Percentiles rank a stretch among this genome's conserved stretches.
Evolutionary conservation across 371 early-diverging fungal genomes (phyloP).

Genomic region (Mortierella sp.): DNA sequence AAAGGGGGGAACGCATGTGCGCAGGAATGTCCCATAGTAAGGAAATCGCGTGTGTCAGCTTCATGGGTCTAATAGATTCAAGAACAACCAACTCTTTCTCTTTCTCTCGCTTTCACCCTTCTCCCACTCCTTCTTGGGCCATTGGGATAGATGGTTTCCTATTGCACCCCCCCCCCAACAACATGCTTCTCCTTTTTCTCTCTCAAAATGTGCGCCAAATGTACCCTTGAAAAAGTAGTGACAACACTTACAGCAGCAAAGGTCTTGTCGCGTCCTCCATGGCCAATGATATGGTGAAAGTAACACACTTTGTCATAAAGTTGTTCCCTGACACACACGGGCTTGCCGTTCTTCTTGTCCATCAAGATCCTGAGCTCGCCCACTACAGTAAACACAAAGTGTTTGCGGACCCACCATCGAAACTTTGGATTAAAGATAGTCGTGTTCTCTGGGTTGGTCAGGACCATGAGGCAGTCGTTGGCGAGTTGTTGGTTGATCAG

Average conservation of each 20-base stretch:
- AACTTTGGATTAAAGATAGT: constrained; percentile 53
- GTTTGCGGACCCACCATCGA: constrained; percentile 53
- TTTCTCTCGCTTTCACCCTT: neutral
- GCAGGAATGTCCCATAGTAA: no score
- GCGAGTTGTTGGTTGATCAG: constrained; percentile 52
- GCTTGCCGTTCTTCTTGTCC: constrained; percentile 54
- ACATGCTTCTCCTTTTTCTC: no score
- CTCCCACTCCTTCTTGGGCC: neutral
- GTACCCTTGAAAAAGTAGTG: no score
- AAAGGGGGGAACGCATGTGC: no score
- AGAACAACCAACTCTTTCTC: neutral
- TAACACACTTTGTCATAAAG: constrained; percentile 52
- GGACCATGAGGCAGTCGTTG: constrained; percentile 49
- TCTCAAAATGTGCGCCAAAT: neutral
- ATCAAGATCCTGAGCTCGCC: constrained; percentile 49
- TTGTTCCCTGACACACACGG: constrained; percentile 47
- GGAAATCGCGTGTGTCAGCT: no score
- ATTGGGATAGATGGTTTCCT: neutral
- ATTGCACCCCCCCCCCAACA: constrained; percentile 10
- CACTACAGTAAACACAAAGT: constrained; percentile 50
- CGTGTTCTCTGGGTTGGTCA: constrained; percentile 53
- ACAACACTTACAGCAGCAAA: constrained; percentile 47
- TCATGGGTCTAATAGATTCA: no score
- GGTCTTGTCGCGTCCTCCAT: constrained; percentile 54
- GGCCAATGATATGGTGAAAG: constrained; percentile 53